A percentile compares a stretch with the other conserved stretches of the same genome.
phyloP scores from a whole-genome alignment of 176 grass and related monocot genomes.

The Cymbopogon citratus region DNA sequence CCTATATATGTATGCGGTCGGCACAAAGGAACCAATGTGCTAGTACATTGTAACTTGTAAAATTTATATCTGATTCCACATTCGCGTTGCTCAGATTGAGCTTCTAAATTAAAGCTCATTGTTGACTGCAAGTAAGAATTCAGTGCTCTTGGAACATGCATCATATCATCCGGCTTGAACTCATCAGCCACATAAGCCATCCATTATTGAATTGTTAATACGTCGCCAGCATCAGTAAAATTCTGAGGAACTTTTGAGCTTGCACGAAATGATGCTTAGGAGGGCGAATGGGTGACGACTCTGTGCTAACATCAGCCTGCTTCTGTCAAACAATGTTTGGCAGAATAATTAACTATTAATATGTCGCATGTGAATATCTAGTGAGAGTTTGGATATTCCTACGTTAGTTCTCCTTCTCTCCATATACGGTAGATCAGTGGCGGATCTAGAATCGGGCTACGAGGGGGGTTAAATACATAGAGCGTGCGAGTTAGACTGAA shows the following conservation, averaged over 20 bases:
- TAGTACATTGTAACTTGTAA: background rate
- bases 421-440: no score
- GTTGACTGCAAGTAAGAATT: background rate
- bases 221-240: background rate
- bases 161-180: no score
- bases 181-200: no score
- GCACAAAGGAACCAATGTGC: background rate
- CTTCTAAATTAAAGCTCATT: background rate
- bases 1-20: background rate
- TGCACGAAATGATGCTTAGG: background rate
- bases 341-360: no score
- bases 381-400: no score
- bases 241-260: background rate
- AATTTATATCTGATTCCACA: background rate
- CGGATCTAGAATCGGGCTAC: no score
- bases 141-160: background rate
- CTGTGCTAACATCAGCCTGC: background rate
- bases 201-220: background rate
- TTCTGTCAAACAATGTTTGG: background rate
- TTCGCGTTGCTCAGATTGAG: background rate
- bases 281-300: background rate
- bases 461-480: no score
- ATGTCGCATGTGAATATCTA: background rate
- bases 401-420: no score
- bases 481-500: no score